A percentile compares a stretch with the other conserved stretches of the same genome.
Evolutionary conservation across 2,329 filamentous ascomycete genomes (phyloP).

Genomic region (Diaporthe caulivora): DNA sequence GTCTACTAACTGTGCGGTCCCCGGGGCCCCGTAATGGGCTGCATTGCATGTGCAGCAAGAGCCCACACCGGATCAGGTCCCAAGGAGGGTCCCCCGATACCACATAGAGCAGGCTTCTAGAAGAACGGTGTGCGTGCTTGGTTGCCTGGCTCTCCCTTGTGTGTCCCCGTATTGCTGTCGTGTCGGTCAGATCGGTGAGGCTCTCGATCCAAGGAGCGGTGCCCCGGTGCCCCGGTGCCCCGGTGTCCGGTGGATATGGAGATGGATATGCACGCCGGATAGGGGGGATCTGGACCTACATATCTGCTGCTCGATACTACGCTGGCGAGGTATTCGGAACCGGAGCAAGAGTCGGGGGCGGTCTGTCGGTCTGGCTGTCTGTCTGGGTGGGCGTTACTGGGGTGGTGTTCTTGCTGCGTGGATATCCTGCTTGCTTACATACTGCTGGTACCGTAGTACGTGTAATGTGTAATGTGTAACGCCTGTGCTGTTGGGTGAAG

Average conservation of each 20-base stretch:
- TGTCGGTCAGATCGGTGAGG: constrained; percentile 19
- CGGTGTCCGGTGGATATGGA: constrained; percentile 25
- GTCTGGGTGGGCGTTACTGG: no score
- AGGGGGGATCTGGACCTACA: no score
- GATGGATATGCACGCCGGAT: not conserved
- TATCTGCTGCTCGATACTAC: not conserved
- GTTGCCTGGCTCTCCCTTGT: no score
- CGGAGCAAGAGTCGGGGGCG: not conserved
- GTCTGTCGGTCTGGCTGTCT: not conserved
- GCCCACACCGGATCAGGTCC: constrained; percentile 18
- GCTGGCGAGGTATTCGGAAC: constrained; percentile 3
- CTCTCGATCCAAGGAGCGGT: constrained; percentile 1
- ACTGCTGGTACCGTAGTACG: no score
- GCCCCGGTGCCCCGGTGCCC: constrained; percentile 29
- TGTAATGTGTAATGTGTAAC: no score
- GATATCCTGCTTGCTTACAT: not conserved
- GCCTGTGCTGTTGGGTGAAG: not conserved
- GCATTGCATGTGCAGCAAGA: constrained; percentile 24
- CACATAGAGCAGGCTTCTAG: constrained; percentile 24
- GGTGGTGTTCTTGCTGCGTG: not conserved
- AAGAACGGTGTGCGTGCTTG: constrained; percentile 1
- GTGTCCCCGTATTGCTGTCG: not conserved
- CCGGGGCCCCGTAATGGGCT: constrained; percentile 25
- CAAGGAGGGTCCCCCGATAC: not conserved
- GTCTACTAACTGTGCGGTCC: constrained; percentile 24